Base-by-base conservation (phyloP, 306 rosid species). In the Rosa persica region DNA sequence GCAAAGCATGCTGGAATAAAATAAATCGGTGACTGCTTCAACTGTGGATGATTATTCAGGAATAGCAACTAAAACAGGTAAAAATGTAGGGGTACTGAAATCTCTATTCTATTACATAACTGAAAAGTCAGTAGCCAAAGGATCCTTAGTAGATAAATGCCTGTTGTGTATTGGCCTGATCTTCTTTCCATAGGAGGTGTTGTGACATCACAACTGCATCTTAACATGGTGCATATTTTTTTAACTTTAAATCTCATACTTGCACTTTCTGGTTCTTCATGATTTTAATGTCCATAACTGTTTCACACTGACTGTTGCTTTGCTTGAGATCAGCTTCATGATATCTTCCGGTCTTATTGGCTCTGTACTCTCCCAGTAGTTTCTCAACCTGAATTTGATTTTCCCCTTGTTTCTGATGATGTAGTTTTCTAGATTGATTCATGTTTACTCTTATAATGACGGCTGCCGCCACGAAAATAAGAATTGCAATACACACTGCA, bases 401-500 rank as follows among this genome's bases (percentile, higher is more conserved):
- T 52, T 44, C 78, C 52, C 13, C 80, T 81, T 85, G 86, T 58
- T 75, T 83, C 70, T 65, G 64, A 12, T 4, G 0, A 47, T 58
- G 66, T 62, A 52, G 78, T 58, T 69, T 90, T 49, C 25, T 70
- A 1, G 80, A 80, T 42, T 79, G 22, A 67, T 58, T 22, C 12
- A 60, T 74, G 84, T 75, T 90, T 54, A 72, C 65, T 17, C 82
- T 75, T 65, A 65, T 40, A 60, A 81, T 46, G n/a, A 79, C 39
- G 30, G 74, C 40, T 46, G 83, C 79, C 4, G 75, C 82, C 67
- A 52, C 79, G 1, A 86, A 46, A 47, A 80, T 49, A 49, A 72
- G 42, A 15, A 90, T 67, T 67, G 89, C 54, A 3, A 78, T 30
- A 5, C 86, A 74, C 68, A 79, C 97, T 92, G 88, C 87, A 80